Evolutionary conservation across 1,139 yeast genomes (phyloP).

Genomic region (Pichia sp.): DNA sequence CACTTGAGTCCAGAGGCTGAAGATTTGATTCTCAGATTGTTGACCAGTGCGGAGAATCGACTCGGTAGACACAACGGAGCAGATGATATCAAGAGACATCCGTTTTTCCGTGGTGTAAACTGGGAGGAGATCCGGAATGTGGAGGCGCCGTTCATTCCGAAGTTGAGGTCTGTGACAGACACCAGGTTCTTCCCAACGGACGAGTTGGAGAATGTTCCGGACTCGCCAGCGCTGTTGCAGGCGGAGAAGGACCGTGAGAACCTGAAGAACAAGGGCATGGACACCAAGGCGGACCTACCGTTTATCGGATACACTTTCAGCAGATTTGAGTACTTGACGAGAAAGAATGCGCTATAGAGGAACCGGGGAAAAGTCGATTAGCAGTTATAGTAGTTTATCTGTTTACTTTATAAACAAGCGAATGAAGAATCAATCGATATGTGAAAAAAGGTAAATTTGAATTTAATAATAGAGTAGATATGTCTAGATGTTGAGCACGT

Average conservation of each 20-base stretch:
- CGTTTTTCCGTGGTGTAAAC: slow-evolving; percentile 95
- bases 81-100: slow-evolving; percentile 85
- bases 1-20: slow-evolving; percentile 93
- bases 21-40: slow-evolving; percentile 76
- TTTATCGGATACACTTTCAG: slow-evolving; percentile 96
- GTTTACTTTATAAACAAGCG: not conserved
- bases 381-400: too few relatives aligned
- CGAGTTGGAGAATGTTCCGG: slow-evolving; percentile 92
- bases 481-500: not conserved
- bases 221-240: slow-evolving; percentile 76
- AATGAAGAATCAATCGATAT: not conserved
- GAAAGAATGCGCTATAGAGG: slow-evolving; percentile 59
- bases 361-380: not conserved
- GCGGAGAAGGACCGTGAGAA: slow-evolving; percentile 58
- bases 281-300: slow-evolving; percentile 80
- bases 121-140: slow-evolving; percentile 92
- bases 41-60: slow-evolving; percentile 81
- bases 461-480: not conserved
- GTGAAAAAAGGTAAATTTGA: not conserved
- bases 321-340: slow-evolving; percentile 84
- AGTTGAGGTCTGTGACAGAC: slow-evolving; percentile 82
- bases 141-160: slow-evolving; percentile 92
- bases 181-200: slow-evolving; percentile 98
- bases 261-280: slow-evolving; percentile 33
- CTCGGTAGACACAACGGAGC: slow-evolving; percentile 93